Percentiles rank a stretch among this genome's conserved stretches.
Evolutionary conservation across 2,329 filamentous ascomycete species (phyloP).

Genomic region (Fusarium dimerum): DNA sequence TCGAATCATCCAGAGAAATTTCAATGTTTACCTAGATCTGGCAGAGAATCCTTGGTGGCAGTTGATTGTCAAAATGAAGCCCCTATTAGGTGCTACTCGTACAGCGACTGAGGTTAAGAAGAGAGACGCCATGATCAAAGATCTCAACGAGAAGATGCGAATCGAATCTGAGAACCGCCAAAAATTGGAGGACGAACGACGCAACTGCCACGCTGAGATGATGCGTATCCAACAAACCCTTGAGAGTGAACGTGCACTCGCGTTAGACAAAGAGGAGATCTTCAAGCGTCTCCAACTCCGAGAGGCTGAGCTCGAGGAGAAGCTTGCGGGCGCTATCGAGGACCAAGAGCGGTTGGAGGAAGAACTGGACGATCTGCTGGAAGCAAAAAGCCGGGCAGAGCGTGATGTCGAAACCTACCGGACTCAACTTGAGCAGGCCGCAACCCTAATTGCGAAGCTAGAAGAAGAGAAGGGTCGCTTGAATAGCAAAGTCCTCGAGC

Average conservation of each 20-base stretch:
- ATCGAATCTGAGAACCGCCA: slow-evolving; percentile 73
- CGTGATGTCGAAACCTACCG: slow-evolving; percentile 79
- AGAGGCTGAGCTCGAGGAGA: slow-evolving; percentile 91
- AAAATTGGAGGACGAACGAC: slow-evolving; percentile 85
- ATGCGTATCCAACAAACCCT: slow-evolving; percentile 89
- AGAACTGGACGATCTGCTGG: slow-evolving; percentile 84
- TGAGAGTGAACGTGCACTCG: slow-evolving; percentile 93
- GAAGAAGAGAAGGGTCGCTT: slow-evolving; percentile 85
- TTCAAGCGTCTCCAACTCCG: slow-evolving; percentile 92
- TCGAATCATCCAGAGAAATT: slow-evolving; percentile 91
- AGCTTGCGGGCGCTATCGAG: slow-evolving; percentile 85
- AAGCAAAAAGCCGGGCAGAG: slow-evolving; percentile 86
- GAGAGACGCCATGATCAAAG: slow-evolving; percentile 88
- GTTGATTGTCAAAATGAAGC: slow-evolving; percentile 91
- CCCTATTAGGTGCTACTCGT: slow-evolving; percentile 85
- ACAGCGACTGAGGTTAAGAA: slow-evolving; percentile 94
- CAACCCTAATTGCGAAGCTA: slow-evolving; percentile 78
- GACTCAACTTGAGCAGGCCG: slow-evolving; percentile 87
- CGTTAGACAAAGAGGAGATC: slow-evolving; percentile 97
- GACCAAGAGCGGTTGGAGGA: slow-evolving; percentile 95
- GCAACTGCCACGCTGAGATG: slow-evolving; percentile 84
- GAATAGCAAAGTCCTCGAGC: slow-evolving; percentile 62
- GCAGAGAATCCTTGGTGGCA: slow-evolving; percentile 97
- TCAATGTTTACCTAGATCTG: slow-evolving; percentile 86
- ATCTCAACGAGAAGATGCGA: slow-evolving; percentile 81